Evolutionary conservation across 2,329 filamentous ascomycete genomes (phyloP), one percentile per base, ranked within the genome.

Genomic region (Botryotinia convoluta): DNA sequence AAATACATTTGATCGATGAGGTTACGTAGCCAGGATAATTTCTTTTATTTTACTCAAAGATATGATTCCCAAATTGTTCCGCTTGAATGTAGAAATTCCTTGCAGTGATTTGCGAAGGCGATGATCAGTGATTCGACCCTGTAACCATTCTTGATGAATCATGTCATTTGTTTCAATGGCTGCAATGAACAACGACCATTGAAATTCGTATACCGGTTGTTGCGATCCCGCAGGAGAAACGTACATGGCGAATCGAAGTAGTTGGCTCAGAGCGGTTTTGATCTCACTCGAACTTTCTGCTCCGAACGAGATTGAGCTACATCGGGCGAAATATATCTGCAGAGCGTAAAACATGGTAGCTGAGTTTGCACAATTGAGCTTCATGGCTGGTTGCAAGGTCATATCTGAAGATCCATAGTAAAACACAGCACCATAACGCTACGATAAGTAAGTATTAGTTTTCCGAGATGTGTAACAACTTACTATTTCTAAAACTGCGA

Each of bases 121-220:
- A 65, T 35, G 29, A 37, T 65, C 44, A 65, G 29, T 65, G 7
- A 65, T 48, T 37, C 63, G 45, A 18, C 29, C 44, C 22, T 65
- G 63, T 8, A 75, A n/a, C 75, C 75, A 76, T 44, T 75, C 75
- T 71, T 72, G 68, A 39, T 76, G 71, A 60, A 76, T 75, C 35
- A 69, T 72, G 54, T 75, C 74, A 32, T 69, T 71, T 22, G 74
- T 76, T 54, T 76, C 75, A 22, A 76, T 29, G 4, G 65, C 71
- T n/a, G 74, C 73, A 64, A 74, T 73, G 39, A 76, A 75, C 22
- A 76, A 42, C 29, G 74, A 72, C 75, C 75, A 76, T 64, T 75
- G 75, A 44, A 75, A 75, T 45, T 74, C 73, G 48, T 74, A 75
- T 1, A 75, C 74, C 2, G 68, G 72, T 22, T 75, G 74, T 26